These are phyloP conservation scores for Colletotrichum kahawae DNA, from an alignment of 2,329 filamentous ascomycete genomes.

Conservation along the genomic window DNA sequence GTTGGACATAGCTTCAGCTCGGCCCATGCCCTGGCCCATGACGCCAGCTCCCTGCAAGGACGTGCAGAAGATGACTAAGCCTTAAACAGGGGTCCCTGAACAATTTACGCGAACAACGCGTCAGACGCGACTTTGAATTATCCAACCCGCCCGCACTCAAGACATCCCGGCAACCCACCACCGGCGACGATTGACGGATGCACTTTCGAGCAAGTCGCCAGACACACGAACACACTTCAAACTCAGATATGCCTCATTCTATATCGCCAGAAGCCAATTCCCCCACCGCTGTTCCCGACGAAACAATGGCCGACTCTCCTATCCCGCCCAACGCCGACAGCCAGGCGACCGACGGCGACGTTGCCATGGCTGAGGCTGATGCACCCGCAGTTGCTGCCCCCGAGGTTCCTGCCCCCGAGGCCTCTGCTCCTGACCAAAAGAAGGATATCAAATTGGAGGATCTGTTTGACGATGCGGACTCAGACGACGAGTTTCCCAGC, in stretches of 20 bases:
- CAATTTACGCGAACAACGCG: background rate
- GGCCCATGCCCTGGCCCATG: background rate
- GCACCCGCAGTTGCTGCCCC: constrained; percentile 25
- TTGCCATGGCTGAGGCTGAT: constrained; percentile 45
- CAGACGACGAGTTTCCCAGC: constrained; percentile 66
- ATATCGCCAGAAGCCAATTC: constrained; percentile 35
- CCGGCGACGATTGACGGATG: background rate
- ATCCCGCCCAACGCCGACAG: constrained; percentile 32
- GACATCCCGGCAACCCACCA: background rate
- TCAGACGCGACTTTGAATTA: background rate
- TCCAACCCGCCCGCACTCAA: background rate
- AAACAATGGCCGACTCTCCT: constrained; percentile 37
- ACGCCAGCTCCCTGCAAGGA: background rate
- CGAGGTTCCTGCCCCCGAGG: constrained; percentile 27
- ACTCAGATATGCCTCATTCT: constrained; percentile 51
- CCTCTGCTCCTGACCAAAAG: constrained; percentile 34
- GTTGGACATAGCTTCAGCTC: background rate
- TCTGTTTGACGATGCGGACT: constrained; percentile 62
- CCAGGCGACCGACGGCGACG: constrained; percentile 38
- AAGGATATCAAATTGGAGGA: constrained; percentile 62
- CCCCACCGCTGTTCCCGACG: constrained; percentile 33
- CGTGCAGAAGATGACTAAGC: background rate
- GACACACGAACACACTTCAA: background rate
- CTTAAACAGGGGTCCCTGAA: accelerated
- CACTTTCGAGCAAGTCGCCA: background rate